Evolutionary conservation across 2,329 filamentous ascomycete genomes (phyloP), one percentile per base, ranked within the genome.

Genomic region (Fusarium penzigii): DNA sequence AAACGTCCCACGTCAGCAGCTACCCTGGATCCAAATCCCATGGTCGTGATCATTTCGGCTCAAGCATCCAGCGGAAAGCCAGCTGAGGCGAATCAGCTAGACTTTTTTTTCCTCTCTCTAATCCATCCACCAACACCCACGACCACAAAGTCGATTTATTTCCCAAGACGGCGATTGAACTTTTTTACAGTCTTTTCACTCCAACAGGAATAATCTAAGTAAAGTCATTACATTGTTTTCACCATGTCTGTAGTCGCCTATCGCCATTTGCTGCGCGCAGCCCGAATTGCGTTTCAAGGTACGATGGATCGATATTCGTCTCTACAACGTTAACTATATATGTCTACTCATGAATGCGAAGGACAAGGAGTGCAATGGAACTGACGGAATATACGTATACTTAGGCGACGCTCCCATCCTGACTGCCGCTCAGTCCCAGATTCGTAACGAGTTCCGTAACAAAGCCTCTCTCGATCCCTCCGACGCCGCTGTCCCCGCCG

Each of bases 221-320:
- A 17, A 14, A 6, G 3, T 51, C 44, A 55, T 32, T 25, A 4
- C 39, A 65, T 65, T 58, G 51, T 58, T 16, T 59, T 53, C 47
- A 46, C 52, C 40, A 85, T 92, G 78, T 89, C 90, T 14, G 75
- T 91, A 49, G 78, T 82, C 67, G 91, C 90, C 38, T 97, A 97
- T 75, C 81, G 92, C 66, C 80, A 88, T 61, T 77, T 97, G 40
- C 79, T 96, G 63, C 91, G 93, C 56, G 89, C 92, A 17, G 85
- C 90, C 34, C 81, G 86, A 58, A 78, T 95, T 59, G 92, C 92
- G 54, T 99, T 99, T 69, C 78, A 87, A 76, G 90, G 92, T 93
- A 76, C 34, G 66, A 51, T 36, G 40, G 9, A 17, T 40, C 13
- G 32, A 11, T 9, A 36, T 36, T 36, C 32, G 32, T 46, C 36